Evolutionary conservation across 352 stramenopile genomes (phyloP).

Genomic region (Phytopythium sindhum): DNA sequence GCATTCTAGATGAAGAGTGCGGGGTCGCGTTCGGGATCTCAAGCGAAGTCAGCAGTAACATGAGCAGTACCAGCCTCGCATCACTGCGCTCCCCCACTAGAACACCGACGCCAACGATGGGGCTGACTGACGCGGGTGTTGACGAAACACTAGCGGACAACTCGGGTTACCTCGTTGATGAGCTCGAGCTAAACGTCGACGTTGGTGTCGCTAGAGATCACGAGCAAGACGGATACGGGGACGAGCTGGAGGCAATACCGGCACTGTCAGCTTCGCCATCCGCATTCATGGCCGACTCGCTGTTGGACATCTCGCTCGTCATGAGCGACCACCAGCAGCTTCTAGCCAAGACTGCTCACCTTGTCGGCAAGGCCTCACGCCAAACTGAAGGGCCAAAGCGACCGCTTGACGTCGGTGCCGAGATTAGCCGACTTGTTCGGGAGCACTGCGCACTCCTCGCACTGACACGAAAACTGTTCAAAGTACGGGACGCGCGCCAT

Average conservation of each 20-base stretch:
- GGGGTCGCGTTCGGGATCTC: slow-evolving; percentile 9
- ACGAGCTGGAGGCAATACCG: not conserved
- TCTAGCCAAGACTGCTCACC: slow-evolving; percentile 46
- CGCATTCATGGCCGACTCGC: slow-evolving; percentile 43
- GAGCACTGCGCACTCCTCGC: slow-evolving; percentile 57
- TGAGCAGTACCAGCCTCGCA: slow-evolving; percentile 39
- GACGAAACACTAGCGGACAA: not conserved
- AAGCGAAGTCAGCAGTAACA: slow-evolving; percentile 30
- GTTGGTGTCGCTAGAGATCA: not conserved
- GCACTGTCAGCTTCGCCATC: slow-evolving; percentile 11
- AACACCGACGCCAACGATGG: slow-evolving; percentile 22
- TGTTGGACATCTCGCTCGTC: slow-evolving; percentile 72
- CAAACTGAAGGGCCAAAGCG: slow-evolving; percentile 5
- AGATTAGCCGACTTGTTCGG: slow-evolving; percentile 49
- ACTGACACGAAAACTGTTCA: slow-evolving; percentile 42
- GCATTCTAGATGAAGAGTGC: slow-evolving; percentile 47
- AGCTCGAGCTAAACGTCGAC: slow-evolving; percentile 13
- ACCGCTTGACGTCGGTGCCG: slow-evolving; percentile 29
- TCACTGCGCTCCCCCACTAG: slow-evolving; percentile 24
- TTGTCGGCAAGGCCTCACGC: slow-evolving; percentile 36
- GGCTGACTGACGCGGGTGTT: not conserved
- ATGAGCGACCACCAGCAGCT: slow-evolving; percentile 73
- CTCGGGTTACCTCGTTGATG: not conserved
- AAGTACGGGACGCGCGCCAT: slow-evolving; percentile 42
- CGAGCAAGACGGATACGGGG: not conserved